Percentiles rank a stretch among this genome's conserved stretches.
These are phyloP conservation scores for Ogataea zsoltii DNA, from an alignment of 805 yeast species.

Conservation along the genomic window DNA sequence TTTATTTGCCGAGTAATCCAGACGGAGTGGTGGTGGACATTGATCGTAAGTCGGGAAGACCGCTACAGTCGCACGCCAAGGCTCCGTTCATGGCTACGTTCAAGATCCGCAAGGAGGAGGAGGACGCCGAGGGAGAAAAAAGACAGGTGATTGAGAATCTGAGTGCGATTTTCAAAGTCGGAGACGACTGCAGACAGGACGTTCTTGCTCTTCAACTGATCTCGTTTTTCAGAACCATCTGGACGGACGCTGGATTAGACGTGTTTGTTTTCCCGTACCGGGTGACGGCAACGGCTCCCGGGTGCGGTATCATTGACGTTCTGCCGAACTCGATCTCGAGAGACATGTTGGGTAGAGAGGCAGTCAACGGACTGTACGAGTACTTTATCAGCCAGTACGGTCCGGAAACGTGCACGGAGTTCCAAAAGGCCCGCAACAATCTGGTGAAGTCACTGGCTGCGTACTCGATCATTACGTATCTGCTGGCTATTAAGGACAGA, in stretches of 20 bases:
- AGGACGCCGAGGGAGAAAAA: constrained; percentile 40
- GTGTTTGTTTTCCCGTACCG: constrained; percentile 89
- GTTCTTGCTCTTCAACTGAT: constrained; percentile 90
- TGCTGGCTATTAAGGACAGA: constrained; percentile 93
- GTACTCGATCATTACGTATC: constrained; percentile 85
- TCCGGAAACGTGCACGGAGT: constrained; percentile 86
- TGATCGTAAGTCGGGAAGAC: constrained; percentile 88
- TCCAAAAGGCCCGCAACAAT: constrained; percentile 88
- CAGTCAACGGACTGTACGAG: constrained; percentile 94
- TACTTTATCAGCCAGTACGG: constrained; percentile 92
- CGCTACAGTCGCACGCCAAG: constrained; percentile 96
- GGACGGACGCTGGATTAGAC: constrained; percentile 87
- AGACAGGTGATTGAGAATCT: constrained; percentile 43
- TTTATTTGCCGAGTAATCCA: constrained; percentile 93
- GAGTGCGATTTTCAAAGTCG: constrained; percentile 97
- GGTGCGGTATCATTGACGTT: constrained; percentile 98
- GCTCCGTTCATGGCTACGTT: constrained; percentile 98
- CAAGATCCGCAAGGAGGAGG: constrained; percentile 62
- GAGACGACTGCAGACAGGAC: constrained; percentile 98
- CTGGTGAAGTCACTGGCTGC: constrained; percentile 94
- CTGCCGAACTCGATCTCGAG: constrained; percentile 92
- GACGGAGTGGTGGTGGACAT: constrained; percentile 93
- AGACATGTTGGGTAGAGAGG: constrained; percentile 98
- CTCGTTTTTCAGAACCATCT: constrained; percentile 86
- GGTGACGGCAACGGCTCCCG: constrained; percentile 98